Base-by-base conservation (phyloP, 345 rosid genomes). In the Hibiscus trionum region DNA sequence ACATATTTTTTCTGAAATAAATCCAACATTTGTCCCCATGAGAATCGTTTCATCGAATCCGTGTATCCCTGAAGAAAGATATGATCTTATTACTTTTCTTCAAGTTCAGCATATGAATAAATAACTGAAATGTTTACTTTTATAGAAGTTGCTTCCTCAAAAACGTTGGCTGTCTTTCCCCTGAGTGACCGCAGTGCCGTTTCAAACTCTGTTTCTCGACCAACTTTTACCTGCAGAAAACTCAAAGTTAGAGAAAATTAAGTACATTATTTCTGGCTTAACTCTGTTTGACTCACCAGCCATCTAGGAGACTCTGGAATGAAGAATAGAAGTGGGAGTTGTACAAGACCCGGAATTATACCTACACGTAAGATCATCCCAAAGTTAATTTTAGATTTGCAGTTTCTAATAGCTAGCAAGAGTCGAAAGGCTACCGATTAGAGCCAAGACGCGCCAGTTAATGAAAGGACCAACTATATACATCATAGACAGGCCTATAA, bases 281-380 rank as follows among this genome's bases (percentile, higher is more conserved):
- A 37, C 42, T 37, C 42, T 37, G 10, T 1, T 7, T 6, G 42
- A 37, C 72, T 69, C 44, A 69, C 61, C 72, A 69, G 46, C 72
- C 72, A 69, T 69, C 72, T 49, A 5, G 72, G 72, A 33, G 72
- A 69, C 46, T 29, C 72, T 4, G 72, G 72, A 52, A 69, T 69
- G 72, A 29, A 52, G 58, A 27, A 52, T 17, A 69, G 72, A 27
- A 69, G 44, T 26, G 59, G 59, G 44, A 68, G 11, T 29, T 69
- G 72, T 4, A 69, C 9, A 11, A 69, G 15, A 29, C 61, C 9
- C 8, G 72, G 61, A 15, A 69, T 11, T 16, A 19, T 19, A 4
- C 47, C 72, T 69, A 21, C 10, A 53, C 6, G 26, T 19, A 4
- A 16, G 10, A 68, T 15, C 26, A 16, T 1, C n/a, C 24, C 37